These are phyloP conservation scores for Pichiaceae sp. DNA, from an alignment of 1,139 yeast genomes.

Conservation along the genomic window DNA sequence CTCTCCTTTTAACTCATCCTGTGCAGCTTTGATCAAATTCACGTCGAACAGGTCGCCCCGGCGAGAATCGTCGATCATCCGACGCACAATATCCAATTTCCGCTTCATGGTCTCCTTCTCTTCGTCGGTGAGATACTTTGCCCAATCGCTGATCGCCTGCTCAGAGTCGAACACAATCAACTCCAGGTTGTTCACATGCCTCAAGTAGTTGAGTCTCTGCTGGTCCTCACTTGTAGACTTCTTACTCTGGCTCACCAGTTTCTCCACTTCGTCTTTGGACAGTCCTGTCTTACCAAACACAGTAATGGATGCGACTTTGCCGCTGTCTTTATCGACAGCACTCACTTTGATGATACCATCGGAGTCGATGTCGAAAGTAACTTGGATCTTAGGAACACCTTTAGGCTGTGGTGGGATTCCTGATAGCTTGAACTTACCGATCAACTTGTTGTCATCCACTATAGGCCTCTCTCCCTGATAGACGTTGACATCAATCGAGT, in stretches of 20 bases:
- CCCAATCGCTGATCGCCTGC: slow-evolving; percentile 21
- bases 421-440: slow-evolving; percentile 62
- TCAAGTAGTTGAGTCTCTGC: slow-evolving; percentile 27
- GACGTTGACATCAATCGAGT: slow-evolving; percentile 69
- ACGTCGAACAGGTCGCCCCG: slow-evolving; percentile 26
- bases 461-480: slow-evolving; percentile 74
- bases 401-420: slow-evolving; percentile 69
- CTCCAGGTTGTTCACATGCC: slow-evolving; percentile 24
- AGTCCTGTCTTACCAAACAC: slow-evolving; percentile 65
- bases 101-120: slow-evolving; percentile 27
- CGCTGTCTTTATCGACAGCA: slow-evolving; percentile 59
- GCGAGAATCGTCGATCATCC: slow-evolving; percentile 40
- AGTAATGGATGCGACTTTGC: slow-evolving; percentile 48
- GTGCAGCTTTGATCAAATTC: slow-evolving; percentile 23
- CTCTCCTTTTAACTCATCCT: slow-evolving; percentile 23
- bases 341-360: slow-evolving; percentile 75
- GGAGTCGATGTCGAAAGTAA: slow-evolving; percentile 69
- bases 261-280: slow-evolving; percentile 53
- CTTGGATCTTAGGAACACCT: slow-evolving; percentile 70
- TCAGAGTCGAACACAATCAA: slow-evolving; percentile 25
- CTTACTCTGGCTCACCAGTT: slow-evolving; percentile 45
- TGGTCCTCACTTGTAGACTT: slow-evolving; percentile 35
- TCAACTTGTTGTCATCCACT: slow-evolving; percentile 63
- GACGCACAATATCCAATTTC: slow-evolving; percentile 31
- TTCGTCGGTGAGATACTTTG: slow-evolving; percentile 19